Evolutionary conservation across 495 filamentous ascomycete species (phyloP).

Genomic region (Penicillium flavigenum): DNA sequence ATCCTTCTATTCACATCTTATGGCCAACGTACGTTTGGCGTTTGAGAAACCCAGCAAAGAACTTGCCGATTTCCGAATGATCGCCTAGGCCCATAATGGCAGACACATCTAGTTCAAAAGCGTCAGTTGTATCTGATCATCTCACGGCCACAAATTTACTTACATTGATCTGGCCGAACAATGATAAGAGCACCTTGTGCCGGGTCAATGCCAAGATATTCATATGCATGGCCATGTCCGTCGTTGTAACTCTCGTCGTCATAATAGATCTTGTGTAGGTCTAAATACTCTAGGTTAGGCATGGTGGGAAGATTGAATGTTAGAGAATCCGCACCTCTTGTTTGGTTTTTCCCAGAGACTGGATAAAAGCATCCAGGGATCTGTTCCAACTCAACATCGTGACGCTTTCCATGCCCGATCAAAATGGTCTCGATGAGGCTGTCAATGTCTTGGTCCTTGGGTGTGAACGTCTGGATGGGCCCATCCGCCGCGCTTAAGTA

Average conservation of each 20-base stretch:
- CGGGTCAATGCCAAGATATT: slow-evolving; percentile 57
- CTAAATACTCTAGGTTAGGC: slow-evolving; percentile 29
- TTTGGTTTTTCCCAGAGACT: slow-evolving; percentile 55
- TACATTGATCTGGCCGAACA: slow-evolving; percentile 69
- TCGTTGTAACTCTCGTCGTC: slow-evolving; percentile 67
- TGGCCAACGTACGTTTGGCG: slow-evolving; percentile 23
- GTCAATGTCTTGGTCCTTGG: slow-evolving; percentile 47
- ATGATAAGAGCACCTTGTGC: slow-evolving; percentile 56
- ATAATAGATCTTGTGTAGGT: slow-evolving; percentile 61
- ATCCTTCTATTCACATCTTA: background rate
- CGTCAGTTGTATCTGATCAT: slow-evolving; percentile 5
- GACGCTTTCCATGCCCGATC: slow-evolving; percentile 53
- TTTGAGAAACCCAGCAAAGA: slow-evolving; percentile 43
- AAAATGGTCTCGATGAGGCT: slow-evolving; percentile 61
- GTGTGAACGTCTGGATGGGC: slow-evolving; percentile 47
- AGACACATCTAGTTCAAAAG: slow-evolving; percentile 34
- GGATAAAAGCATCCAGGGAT: slow-evolving; percentile 62
- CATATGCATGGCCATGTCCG: slow-evolving; percentile 64
- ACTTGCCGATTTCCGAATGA: slow-evolving; percentile 36
- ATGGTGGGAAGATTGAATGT: background rate
- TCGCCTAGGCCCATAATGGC: slow-evolving; percentile 36
- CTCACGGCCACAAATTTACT: slow-evolving; percentile 21
- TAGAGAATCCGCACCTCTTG: slow-evolving; percentile 47
- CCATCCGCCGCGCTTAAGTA: slow-evolving; percentile 38
- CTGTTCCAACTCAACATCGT: slow-evolving; percentile 55